Evolutionary conservation across 2,329 filamentous ascomycete species (phyloP).

Genomic region (Colletotrichum noveboracense): DNA sequence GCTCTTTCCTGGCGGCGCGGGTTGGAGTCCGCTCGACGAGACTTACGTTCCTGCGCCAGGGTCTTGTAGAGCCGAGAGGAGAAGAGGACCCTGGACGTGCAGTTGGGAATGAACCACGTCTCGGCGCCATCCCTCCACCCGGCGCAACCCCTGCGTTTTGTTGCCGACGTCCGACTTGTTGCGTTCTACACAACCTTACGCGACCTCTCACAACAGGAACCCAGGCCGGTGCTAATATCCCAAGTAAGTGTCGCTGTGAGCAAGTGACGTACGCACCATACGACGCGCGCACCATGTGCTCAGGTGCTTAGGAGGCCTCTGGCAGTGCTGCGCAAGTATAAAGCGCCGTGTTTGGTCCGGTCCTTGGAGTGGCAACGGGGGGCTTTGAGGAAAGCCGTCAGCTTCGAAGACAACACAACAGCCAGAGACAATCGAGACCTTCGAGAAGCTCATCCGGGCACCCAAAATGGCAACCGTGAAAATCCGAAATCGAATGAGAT

Average conservation of each 20-base stretch:
- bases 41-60: background rate
- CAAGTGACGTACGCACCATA: slow-evolving; percentile 14
- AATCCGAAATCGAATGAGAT: slow-evolving; percentile 2
- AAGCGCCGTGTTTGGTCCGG: slow-evolving; percentile 18
- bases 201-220: background rate
- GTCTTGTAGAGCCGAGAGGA: background rate
- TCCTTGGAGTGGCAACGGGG: background rate
- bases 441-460: background rate
- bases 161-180: background rate
- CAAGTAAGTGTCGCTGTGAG: background rate
- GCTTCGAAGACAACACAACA: background rate
- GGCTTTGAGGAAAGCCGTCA: background rate
- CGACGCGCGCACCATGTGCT: background rate
- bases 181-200: background rate
- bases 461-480: background rate
- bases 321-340: slow-evolving; percentile 6
- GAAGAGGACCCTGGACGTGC: background rate
- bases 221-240: background rate
- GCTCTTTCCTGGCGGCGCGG: background rate
- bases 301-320: slow-evolving; percentile 15
- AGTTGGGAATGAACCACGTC: background rate
- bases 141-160: background rate
- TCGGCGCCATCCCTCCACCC: background rate
- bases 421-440: background rate
- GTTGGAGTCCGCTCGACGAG: background rate